These are phyloP conservation scores for Pholiota adiposa DNA, from an alignment of 1,284 basidiomycete species.

Conservation along the genomic window DNA sequence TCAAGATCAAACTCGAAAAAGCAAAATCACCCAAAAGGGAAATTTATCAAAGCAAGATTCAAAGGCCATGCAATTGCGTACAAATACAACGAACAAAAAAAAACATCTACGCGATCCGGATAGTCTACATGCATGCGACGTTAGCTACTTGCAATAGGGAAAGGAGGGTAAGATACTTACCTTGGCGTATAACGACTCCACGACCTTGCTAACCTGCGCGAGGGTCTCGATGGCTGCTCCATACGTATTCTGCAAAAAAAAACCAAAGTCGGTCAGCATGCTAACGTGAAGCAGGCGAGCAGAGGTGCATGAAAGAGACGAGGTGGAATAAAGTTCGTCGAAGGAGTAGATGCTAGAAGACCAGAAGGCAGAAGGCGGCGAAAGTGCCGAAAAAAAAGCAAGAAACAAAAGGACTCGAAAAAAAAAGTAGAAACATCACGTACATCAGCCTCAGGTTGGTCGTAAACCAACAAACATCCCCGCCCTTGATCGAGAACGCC, in stretches of 20 bases:
- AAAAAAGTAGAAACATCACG: slow-evolving; percentile 41
- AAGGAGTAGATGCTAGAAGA: background rate
- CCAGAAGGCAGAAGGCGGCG: background rate
- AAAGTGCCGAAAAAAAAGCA: background rate
- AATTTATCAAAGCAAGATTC: too few species aligned
- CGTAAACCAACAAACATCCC: slow-evolving; percentile 90
- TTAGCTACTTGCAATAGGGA: background rate
- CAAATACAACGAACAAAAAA: background rate
- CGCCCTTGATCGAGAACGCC: slow-evolving; percentile 96
- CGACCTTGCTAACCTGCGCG: slow-evolving; percentile 89
- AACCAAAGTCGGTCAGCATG: too few species aligned
- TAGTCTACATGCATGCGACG: background rate
- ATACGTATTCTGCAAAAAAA: slow-evolving; percentile 73
- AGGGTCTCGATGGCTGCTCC: slow-evolving; percentile 87
- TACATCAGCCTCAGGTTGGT: slow-evolving; percentile 84
- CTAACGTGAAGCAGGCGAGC: too few species aligned
- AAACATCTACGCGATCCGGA: slow-evolving; percentile 5
- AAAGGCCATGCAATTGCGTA: background rate
- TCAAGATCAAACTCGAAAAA: too few species aligned
- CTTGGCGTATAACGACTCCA: slow-evolving; percentile 91
- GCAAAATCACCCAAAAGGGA: too few species aligned
- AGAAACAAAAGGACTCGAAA: too few species aligned
- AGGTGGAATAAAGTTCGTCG: too few species aligned
- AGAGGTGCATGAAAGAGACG: too few species aligned
- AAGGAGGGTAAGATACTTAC: slow-evolving; percentile 33